Evolutionary conservation across 768 basidiomycete genomes (phyloP).

Genomic region (Trametes elegans): DNA sequence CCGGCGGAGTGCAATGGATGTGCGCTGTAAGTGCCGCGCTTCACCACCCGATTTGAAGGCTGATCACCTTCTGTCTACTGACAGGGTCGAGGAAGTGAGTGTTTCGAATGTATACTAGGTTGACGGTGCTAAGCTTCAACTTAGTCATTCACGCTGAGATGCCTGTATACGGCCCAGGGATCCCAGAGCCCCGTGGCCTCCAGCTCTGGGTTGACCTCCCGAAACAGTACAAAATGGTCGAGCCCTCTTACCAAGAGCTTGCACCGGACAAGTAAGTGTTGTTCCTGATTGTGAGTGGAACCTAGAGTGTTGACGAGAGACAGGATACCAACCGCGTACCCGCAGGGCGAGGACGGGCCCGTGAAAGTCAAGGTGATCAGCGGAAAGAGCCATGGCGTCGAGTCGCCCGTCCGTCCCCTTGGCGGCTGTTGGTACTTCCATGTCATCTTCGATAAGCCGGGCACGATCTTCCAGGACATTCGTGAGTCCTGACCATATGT

Average conservation of each 20-base stretch:
- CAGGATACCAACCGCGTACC: slow-evolving; percentile 74
- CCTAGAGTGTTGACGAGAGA: background rate
- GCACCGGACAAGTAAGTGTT: slow-evolving; percentile 54
- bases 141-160: slow-evolving; percentile 79
- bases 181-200: slow-evolving; percentile 75
- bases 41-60: background rate
- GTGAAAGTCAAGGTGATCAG: slow-evolving; percentile 82
- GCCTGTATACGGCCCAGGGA: slow-evolving; percentile 71
- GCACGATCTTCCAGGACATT: slow-evolving; percentile 75
- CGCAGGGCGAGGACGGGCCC: slow-evolving; percentile 63
- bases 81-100: slow-evolving; percentile 55
- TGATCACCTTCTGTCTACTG: background rate
- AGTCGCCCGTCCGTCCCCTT: slow-evolving; percentile 85
- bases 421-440: slow-evolving; percentile 97
- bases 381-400: slow-evolving; percentile 81
- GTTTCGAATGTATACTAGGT: background rate
- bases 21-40: slow-evolving; percentile 58
- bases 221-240: slow-evolving; percentile 79
- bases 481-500: slow-evolving; percentile 44
- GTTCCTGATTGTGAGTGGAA: background rate
- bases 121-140: background rate
- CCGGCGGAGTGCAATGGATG: slow-evolving; percentile 97
- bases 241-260: slow-evolving; percentile 85
- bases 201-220: slow-evolving; percentile 89
- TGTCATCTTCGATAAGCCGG: slow-evolving; percentile 60